phyloP scores from a whole-genome alignment of 306 rosid genomes.

The Medicago truncatula region MtrunA17r5.0-ANR NC_053043.1:9164501-9165000 shows the following conservation, averaged over 20 bases:
- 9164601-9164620: no score
- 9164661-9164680: slow-evolving; percentile 11
- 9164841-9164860: slow-evolving; percentile 79
- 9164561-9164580: no score
- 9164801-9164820: slow-evolving; percentile 16
- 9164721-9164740: slow-evolving; percentile 24
- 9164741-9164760: slow-evolving; percentile 44
- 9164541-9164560: no score
- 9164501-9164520: no score
- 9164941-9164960: slow-evolving; percentile 80
- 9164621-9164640: no score
- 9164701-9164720: slow-evolving; percentile 19
- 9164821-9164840: slow-evolving; percentile 62
- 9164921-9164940: slow-evolving; percentile 91
- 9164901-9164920: slow-evolving; percentile 74
- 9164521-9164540: no score
- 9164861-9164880: slow-evolving; percentile 90
- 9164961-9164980: slow-evolving; percentile 90
- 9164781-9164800: slow-evolving; percentile 39
- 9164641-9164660: background rate
- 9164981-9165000: slow-evolving; percentile 78
- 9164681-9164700: background rate
- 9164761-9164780: slow-evolving; percentile 50
- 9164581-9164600: no score
- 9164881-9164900: slow-evolving; percentile 85